These are phyloP conservation scores for Coemansia sp. DNA, from an alignment of 192 early-diverging fungal genomes.

Conservation along the genomic window DNA sequence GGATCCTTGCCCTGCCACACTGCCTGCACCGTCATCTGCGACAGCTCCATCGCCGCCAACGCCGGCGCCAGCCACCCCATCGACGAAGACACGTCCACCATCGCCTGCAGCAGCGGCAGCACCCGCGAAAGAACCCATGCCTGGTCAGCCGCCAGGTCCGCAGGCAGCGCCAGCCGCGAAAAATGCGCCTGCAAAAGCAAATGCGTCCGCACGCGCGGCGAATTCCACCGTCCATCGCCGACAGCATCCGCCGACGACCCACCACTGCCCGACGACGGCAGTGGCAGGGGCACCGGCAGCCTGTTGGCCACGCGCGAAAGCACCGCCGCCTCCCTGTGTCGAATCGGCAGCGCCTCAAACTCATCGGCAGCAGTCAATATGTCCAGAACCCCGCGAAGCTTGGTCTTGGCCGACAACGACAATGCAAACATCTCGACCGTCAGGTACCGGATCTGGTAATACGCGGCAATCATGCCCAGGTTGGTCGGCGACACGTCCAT, in stretches of 20 bases:
- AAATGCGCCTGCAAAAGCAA: slow-evolving; percentile 96
- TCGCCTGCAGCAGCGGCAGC: slow-evolving; percentile 85
- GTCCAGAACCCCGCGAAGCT: slow-evolving; percentile 86
- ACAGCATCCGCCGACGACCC: too few species aligned
- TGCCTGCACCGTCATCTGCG: slow-evolving; percentile 96
- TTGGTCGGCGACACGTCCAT: slow-evolving; percentile 71
- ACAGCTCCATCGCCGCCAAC: slow-evolving; percentile 91
- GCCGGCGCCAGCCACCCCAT: slow-evolving; percentile 90
- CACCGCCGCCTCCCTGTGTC: slow-evolving; percentile 86
- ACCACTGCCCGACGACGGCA: background rate
- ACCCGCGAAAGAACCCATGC: slow-evolving; percentile 59
- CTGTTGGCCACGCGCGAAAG: slow-evolving; percentile 79
- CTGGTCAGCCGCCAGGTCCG: slow-evolving; percentile 94
- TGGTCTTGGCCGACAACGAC: slow-evolving; percentile 82
- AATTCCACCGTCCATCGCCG: slow-evolving; percentile 57
- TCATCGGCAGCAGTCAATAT: slow-evolving; percentile 92
- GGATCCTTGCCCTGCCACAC: slow-evolving; percentile 93
- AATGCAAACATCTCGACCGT: slow-evolving; percentile 93
- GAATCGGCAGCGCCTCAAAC: slow-evolving; percentile 87
- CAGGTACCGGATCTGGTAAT: slow-evolving; percentile 92
- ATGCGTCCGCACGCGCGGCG: slow-evolving; percentile 90
- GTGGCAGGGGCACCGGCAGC: slow-evolving; percentile 59
- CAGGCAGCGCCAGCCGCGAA: slow-evolving; percentile 79
- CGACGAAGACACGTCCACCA: slow-evolving; percentile 90
- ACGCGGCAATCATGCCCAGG: slow-evolving; percentile 96